Evolutionary conservation across 2,329 filamentous ascomycete species (phyloP), one percentile per base, ranked within the genome.

Genomic region (Verticillium alfalfae): DNA sequence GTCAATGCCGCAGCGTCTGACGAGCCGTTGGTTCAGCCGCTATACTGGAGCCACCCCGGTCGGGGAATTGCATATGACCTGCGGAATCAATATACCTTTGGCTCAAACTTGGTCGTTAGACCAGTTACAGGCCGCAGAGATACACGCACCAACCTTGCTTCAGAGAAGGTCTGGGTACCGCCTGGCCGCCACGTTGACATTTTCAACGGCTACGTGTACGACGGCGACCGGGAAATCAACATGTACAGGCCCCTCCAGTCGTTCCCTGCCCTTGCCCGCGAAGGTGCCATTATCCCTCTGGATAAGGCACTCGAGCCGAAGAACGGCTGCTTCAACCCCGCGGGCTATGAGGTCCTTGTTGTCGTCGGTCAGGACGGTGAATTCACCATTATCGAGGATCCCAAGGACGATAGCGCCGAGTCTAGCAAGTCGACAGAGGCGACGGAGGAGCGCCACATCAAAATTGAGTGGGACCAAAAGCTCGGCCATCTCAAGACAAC

Each of bases 41-140:
- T 89, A 75, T 89, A 89, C 73, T 89, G 86, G 86, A 76, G 78
- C 54, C 81, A 83, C 63, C 81, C 83, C 0, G 74, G 79, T 1
- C 67, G 70, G 0, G 78, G 83, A 1, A 79, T 82, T 61, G 84
- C 86, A 0, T 88, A 88, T 70, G 66, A 70, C 1, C 76, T 83
- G 0, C 81, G 79, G 0, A 88, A 86, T 65, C 78, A 88, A 68
- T 88, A 82, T 69, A 79, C 78, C 66, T 88, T 88, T 65, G 86
- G 86, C 2, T 77, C 79, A 0, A 75, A 82, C 34, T 70, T 88
- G 15, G 71, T 88, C 3, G 82, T 87, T 0, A 78, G 78, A 0
- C 86, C 86, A 0, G 81, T 88, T 55, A 83, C 83, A 1, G 73
- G 75, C 6, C 84, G 84, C 0, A 75, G 79, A 31, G 78, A 83